Conservation (phyloP, 2,329 filamentous ascomycete genomes). For the Pseudogymnoascus pannorum region DNA sequence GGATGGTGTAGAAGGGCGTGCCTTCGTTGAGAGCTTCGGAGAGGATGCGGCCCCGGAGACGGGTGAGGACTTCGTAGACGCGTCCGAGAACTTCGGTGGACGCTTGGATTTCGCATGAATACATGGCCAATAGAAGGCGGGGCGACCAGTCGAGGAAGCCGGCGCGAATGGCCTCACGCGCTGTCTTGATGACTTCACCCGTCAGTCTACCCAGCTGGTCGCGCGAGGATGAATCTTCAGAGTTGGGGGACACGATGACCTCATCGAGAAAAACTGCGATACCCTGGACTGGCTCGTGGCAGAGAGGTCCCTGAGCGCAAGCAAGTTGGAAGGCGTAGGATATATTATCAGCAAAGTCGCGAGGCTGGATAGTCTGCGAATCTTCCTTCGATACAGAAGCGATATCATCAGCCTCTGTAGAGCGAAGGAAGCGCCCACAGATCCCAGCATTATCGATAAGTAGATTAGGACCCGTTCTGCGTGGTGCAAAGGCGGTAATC, state of each 20-base stretch:
- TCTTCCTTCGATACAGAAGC: constrained; percentile 18
- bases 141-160: constrained; percentile 95
- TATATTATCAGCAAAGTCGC: constrained; percentile 82
- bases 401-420: not conserved
- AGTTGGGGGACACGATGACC: constrained; percentile 51
- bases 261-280: constrained; percentile 87
- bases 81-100: constrained; percentile 88
- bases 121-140: constrained; percentile 94
- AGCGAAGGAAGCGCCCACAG: constrained; percentile 39
- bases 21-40: constrained; percentile 90
- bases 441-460: constrained; percentile 77
- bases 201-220: constrained; percentile 74
- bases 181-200: constrained; percentile 85
- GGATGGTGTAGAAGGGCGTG: constrained; percentile 92
- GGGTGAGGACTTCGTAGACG: constrained; percentile 96
- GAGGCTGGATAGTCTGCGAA: constrained; percentile 47
- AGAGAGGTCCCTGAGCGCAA: constrained; percentile 80
- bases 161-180: constrained; percentile 73
- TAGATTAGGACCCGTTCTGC: constrained; percentile 78
- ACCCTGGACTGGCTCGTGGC: constrained; percentile 87
- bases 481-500: constrained; percentile 85
- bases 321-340: constrained; percentile 90
- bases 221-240: constrained; percentile 44
- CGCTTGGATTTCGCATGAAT: constrained; percentile 94
- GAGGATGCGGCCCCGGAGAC: constrained; percentile 80